Evolutionary conservation across 2,329 filamentous ascomycete genomes (phyloP), one percentile per base, ranked within the genome.

Genomic region (Exophiala sp.): DNA sequence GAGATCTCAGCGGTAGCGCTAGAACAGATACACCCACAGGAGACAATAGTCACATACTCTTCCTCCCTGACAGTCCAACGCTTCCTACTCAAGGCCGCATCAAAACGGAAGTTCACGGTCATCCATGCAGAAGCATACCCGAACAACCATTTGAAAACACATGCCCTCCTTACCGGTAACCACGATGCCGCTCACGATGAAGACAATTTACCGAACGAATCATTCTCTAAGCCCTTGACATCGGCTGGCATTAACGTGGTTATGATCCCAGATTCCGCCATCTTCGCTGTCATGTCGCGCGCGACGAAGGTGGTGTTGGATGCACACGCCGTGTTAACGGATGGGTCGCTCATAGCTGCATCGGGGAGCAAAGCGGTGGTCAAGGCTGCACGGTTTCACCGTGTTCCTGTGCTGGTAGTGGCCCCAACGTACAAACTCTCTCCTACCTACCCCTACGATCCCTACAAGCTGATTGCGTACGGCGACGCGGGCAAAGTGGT

Each of bases 291-390:
- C 62, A 97, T 98, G 87, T 86, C 90, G 7, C 82, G 86, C 53
- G 88, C 96, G 61, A 94, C 91, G 75, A 96, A 96, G 72, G 91
- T 98, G 54, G 86, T 98, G 42, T 75, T 98, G 5, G 85, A 86
- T 10, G 91, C 91, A 4, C 85, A 90, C 63, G 85, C 86, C 2
- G 87, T 98, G 22, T 81, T 94, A 39, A 87, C 88, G 43, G 93
- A 95, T 62, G 93, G 93, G 44, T 86, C 86, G 5, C 79, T 95
- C 21, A 78, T 97, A 22, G 86, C 88, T 14, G 85, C 89, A 34
- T 82, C 86, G 3, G 93, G 93, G n/a, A 86, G 87, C 8, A 82
- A 81, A 16, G 81, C 86, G 34, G 86, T 97, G 58, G 88, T 90
- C 3, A 83, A 85, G 55, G 89, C 90, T 6, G 93, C 93, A 11